A percentile compares a stretch with the other conserved stretches of the same genome.
phyloP scores from a whole-genome alignment of 495 filamentous ascomycete species.

The Neurospora hispaniola region DNA sequence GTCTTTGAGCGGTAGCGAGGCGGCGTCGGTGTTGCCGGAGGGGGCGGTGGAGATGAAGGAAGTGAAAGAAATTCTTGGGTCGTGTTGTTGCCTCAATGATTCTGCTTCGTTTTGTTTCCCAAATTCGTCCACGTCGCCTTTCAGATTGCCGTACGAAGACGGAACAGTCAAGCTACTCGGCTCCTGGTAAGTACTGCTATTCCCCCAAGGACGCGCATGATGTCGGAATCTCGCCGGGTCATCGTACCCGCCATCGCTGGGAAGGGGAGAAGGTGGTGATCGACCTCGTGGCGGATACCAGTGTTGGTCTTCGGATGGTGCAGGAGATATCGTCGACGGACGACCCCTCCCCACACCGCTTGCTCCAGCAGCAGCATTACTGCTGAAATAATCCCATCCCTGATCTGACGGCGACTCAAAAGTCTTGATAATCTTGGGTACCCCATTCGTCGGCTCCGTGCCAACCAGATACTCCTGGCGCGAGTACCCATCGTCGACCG shows the following conservation, averaged over 20 bases:
- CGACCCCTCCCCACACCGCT: background rate
- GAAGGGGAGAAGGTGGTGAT: slow-evolving; percentile 35
- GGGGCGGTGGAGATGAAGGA: background rate
- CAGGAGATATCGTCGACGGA: background rate
- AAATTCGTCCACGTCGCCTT: background rate
- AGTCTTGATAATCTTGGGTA: slow-evolving; percentile 18
- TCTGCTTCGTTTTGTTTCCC: background rate
- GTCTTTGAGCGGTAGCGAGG: background rate
- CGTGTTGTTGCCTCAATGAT: background rate
- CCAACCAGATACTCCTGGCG: slow-evolving; percentile 22
- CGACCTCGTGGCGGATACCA: slow-evolving; percentile 34
- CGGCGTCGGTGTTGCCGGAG: background rate
- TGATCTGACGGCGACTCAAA: slow-evolving; percentile 13
- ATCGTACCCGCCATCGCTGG: slow-evolving; percentile 26
- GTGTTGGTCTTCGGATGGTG: slow-evolving; percentile 20
- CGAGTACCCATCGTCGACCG: slow-evolving; percentile 24
- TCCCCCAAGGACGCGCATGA: slow-evolving; percentile 16
- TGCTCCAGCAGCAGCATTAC: background rate
- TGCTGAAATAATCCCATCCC: background rate
- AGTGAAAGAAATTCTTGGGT: background rate
- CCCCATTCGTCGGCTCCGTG: slow-evolving; percentile 12
- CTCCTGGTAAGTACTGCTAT: background rate
- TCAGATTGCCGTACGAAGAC: background rate
- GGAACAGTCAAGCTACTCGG: background rate
- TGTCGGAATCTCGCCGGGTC: slow-evolving; percentile 9